phyloP scores from a whole-genome alignment of 2,329 filamentous ascomycete species.

The Thermothelomyces thermophilus region DNA sequence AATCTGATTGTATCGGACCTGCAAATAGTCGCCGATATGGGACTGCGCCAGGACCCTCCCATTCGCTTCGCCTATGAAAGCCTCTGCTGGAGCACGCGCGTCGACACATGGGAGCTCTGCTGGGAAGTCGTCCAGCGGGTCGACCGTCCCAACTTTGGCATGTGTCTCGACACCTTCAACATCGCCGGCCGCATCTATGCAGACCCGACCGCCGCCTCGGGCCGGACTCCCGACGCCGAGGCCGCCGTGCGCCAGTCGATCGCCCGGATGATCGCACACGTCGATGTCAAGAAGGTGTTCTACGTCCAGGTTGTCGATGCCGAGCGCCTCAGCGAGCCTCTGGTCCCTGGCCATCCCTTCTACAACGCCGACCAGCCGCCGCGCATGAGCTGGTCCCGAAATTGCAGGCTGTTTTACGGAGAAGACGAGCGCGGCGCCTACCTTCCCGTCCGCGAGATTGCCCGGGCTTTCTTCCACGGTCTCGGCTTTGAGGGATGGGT shows the following conservation, averaged over 20 bases:
- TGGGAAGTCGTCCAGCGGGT: slow-evolving; percentile 63
- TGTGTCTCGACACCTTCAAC: slow-evolving; percentile 75
- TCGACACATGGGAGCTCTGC: slow-evolving; percentile 64
- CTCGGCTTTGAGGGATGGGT: slow-evolving; percentile 64
- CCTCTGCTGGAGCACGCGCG: slow-evolving; percentile 63
- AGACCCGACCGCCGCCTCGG: slow-evolving; percentile 51
- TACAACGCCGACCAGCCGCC: slow-evolving; percentile 51
- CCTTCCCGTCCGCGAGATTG: slow-evolving; percentile 57
- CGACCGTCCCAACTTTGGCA: slow-evolving; percentile 63
- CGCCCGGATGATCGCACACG: slow-evolving; percentile 42
- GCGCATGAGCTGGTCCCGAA: slow-evolving; percentile 73
- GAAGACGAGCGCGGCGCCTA: slow-evolving; percentile 57
- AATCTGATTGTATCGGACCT: slow-evolving; percentile 57
- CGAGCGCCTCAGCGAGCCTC: slow-evolving; percentile 52
- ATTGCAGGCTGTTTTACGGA: slow-evolving; percentile 65
- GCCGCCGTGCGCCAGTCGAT: slow-evolving; percentile 49
- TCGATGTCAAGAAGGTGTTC: slow-evolving; percentile 62
- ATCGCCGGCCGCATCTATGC: slow-evolving; percentile 66
- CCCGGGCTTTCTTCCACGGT: slow-evolving; percentile 54
- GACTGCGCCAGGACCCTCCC: slow-evolving; percentile 45
- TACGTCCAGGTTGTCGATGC: slow-evolving; percentile 74
- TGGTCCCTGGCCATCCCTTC: slow-evolving; percentile 51
- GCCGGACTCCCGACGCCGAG: slow-evolving; percentile 50
- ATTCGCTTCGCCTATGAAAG: slow-evolving; percentile 69
- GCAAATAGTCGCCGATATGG: slow-evolving; percentile 59